Conservation (phyloP, 2,329 filamentous ascomycete genomes). For the Gliomastix tumulicola region DNA sequence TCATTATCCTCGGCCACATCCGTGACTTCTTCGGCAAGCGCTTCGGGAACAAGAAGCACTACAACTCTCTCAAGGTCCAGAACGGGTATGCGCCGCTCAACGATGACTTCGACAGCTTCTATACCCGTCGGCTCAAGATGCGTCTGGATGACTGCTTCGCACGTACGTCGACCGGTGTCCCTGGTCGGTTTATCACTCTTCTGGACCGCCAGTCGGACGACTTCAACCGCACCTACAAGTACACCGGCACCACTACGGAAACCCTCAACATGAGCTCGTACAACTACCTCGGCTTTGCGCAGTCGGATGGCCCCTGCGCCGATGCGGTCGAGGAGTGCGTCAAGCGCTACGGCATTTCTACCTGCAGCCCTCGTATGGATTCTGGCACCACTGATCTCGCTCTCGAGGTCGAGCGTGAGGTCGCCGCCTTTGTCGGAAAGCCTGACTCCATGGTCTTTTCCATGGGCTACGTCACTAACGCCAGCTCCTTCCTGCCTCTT, state of each 20-base stretch:
- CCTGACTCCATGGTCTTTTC: conserved; percentile 94
- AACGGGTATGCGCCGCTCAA: conserved; percentile 94
- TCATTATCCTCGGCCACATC: conserved; percentile 92
- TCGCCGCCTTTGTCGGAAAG: conserved; percentile 91
- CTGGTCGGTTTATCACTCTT: conserved; percentile 87
- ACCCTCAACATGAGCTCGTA: conserved; percentile 99
- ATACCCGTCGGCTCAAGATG: conserved; percentile 85
- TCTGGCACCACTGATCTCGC: conserved; percentile 82
- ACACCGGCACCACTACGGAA: conserved; percentile 85
- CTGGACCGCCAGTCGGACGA: conserved; percentile 87
- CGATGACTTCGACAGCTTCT: conserved; percentile 98
- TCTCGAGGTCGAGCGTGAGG: conserved; percentile 79
- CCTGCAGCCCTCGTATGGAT: conserved; percentile 76
- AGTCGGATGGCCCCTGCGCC: conserved; percentile 93
- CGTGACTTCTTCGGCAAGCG: conserved; percentile 97
- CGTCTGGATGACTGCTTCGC: conserved; percentile 97
- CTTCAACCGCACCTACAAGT: conserved; percentile 83
- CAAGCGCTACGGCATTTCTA: conserved; percentile 76
- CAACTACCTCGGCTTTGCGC: conserved; percentile 97
- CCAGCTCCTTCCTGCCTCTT: conserved; percentile 84
- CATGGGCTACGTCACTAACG: conserved; percentile 97
- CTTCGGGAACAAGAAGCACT: conserved; percentile 76
- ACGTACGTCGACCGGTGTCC: conserved; percentile 85
- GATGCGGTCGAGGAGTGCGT: conserved; percentile 84
- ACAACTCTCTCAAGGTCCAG: conserved; percentile 72